Conservation (phyloP, 179 eudicot genomes). For the Spergularia azorica region DNA sequence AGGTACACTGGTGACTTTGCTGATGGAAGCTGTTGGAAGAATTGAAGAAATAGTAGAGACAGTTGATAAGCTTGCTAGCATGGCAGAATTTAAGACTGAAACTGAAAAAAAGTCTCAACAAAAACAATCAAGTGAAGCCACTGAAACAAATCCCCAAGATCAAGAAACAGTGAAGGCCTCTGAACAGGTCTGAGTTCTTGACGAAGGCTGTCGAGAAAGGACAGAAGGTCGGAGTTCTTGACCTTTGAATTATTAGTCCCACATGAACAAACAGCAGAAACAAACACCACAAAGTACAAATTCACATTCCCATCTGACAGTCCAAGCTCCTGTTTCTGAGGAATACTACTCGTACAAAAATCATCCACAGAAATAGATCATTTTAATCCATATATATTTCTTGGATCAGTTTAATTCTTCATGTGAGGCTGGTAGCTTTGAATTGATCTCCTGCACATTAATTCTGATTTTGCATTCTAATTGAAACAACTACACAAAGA, state of each 20-base stretch:
- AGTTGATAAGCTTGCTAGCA: constrained; percentile 52
- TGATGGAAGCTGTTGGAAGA: constrained; percentile 67
- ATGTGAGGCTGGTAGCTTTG: constrained; percentile 10
- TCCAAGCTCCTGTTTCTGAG: constrained; percentile 1
- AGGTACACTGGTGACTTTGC: constrained; percentile 57
- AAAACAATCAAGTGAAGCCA: constrained; percentile 27
- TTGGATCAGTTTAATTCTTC: not conserved
- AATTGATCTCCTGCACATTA: not conserved
- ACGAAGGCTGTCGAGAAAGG: constrained; percentile 33
- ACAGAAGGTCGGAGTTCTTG: constrained; percentile 28
- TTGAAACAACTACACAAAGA: not conserved
- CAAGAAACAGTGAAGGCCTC: constrained; percentile 39
- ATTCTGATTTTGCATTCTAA: constrained; percentile 1
- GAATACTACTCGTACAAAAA: not conserved
- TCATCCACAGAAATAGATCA: constrained; percentile 12
- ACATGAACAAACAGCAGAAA: not conserved
- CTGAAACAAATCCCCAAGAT: constrained; percentile 26
- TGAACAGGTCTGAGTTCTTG: constrained; percentile 44
- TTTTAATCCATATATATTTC: constrained; percentile 7
- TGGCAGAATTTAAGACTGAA: constrained; percentile 54
- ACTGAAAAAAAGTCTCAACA: constrained; percentile 33
- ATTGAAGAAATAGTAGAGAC: constrained; percentile 52
- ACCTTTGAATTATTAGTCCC: constrained; percentile 11
- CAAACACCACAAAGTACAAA: constrained; percentile 6
- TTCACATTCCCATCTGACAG: constrained; percentile 3